Evolutionary conservation across 768 basidiomycete genomes (phyloP), one percentile per base, ranked within the genome.

Genomic region (Boletus rex-veris): DNA sequence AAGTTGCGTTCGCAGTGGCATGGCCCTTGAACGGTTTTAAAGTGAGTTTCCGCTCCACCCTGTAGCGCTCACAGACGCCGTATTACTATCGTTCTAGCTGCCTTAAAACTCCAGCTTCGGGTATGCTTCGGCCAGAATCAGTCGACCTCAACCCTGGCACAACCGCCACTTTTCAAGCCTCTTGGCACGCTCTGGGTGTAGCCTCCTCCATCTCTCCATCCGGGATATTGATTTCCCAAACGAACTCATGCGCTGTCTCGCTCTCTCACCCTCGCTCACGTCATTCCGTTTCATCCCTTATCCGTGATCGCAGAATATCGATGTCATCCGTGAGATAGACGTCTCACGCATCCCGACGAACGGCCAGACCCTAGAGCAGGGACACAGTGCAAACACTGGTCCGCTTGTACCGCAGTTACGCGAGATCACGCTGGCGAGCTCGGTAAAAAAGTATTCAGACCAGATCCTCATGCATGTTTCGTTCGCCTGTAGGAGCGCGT

Each of bases 221-320:
- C 40, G 42, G 18, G 52, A 56, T 7, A 39, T 59, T 12, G 16
- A 55, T 21, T 58, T 65, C 48, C 49, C 58, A 8, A 55, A 57
- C 31, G 64, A 59, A 16, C 21, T 68, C 10, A 5, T 65, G 26
- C 60, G 54, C 2, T 58, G 65, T 40, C 60, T 66, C 18, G 41
- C 48, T n/a, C 43, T 43, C 35, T 50, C 63, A 19, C 55, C 14
- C 36, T 30, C 45, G 18, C 55, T 63, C 44, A 37, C 19, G 7
- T 51, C 54, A 28, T n/a, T n/a, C n/a, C n/a, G n/a, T n/a, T n/a
- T n/a, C n/a, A n/a, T n/a, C n/a, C n/a, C 59, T 35, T 59, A 36
- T 6, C 62, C 62, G 18, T 54, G 55, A 21, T 59, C 55, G 4
- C 61, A 66, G 12, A 26, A 58, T 12, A 56, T 59, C 3, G 53